phyloP scores from a whole-genome alignment of 73 alveolate species.

The Paramecium sexaurelia region DNA sequence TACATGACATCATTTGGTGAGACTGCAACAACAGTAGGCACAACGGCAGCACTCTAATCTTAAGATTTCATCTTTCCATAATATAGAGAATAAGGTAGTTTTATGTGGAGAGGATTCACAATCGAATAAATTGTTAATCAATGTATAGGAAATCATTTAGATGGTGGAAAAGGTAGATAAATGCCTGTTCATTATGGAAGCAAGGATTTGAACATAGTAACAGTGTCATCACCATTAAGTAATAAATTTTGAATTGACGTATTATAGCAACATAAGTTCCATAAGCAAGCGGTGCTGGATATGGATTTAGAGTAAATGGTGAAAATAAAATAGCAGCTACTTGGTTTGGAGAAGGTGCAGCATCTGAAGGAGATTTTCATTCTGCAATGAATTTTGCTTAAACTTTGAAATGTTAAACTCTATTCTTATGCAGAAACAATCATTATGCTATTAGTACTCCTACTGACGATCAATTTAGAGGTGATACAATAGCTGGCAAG shows the following conservation, averaged over 20 bases:
- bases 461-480: conserved; percentile 87
- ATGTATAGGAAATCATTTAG: conserved; percentile 83
- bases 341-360: conserved; percentile 97
- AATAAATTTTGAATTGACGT: conserved; percentile 59
- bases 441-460: conserved; percentile 71
- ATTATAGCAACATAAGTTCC: conserved; percentile 80
- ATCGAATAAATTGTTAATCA: conserved; percentile 90
- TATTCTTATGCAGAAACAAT: conserved; percentile 90
- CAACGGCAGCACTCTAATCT: conserved; percentile 89
- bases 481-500: conserved; percentile 95
- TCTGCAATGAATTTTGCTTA: conserved; percentile 97
- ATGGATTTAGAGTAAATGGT: conserved; percentile 86
- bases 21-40: conserved; percentile 85
- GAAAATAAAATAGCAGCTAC: conserved; percentile 90
- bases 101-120: conserved; percentile 94
- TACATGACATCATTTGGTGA: conserved; percentile 85
- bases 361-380: conserved; percentile 97
- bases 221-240: conserved; percentile 93
- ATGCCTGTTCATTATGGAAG: conserved; percentile 97
- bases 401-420: conserved; percentile 85
- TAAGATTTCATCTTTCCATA: conserved; percentile 92
- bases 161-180: conserved; percentile 94
- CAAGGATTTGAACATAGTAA: conserved; percentile 80
- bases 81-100: conserved; percentile 93
- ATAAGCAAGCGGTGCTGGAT: conserved; percentile 97